These are phyloP conservation scores for Penicillium sp. DNA, from an alignment of 2,329 filamentous ascomycete species.

Conservation along the genomic window DNA sequence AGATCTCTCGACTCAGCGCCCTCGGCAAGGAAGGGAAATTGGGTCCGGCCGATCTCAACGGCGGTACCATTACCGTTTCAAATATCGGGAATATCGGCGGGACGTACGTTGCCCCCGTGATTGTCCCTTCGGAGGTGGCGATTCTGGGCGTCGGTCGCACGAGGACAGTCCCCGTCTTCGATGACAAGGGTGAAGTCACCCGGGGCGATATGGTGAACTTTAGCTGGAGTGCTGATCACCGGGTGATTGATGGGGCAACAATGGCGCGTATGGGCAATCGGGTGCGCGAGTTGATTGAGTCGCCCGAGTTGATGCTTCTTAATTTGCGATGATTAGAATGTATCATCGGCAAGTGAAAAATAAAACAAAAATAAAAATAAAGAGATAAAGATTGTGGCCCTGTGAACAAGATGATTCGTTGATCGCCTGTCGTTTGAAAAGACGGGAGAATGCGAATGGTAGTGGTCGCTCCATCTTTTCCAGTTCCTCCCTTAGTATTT, in stretches of 20 bases:
- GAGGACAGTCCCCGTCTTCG: conserved; percentile 74
- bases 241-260: conserved; percentile 89
- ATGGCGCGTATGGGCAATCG: conserved; percentile 85
- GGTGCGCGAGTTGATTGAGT: conserved; percentile 71
- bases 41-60: conserved; percentile 65
- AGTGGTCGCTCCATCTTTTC: too few species aligned
- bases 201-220: conserved; percentile 79
- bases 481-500: too few species aligned
- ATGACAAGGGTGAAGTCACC: conserved; percentile 53
- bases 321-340: conserved; percentile 57
- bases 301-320: conserved; percentile 80
- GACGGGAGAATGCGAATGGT: too few species aligned
- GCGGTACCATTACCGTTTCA: conserved; percentile 89
- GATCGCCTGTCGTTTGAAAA: too few species aligned
- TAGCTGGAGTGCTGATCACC: conserved; percentile 94
- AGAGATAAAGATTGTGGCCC: too few species aligned
- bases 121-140: conserved; percentile 83
- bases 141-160: conserved; percentile 85
- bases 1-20: conserved; percentile 66
- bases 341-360: neutral
- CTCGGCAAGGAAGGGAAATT: conserved; percentile 72
- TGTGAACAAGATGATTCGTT: too few species aligned
- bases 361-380: neutral
- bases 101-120: conserved; percentile 83
- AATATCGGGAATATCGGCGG: conserved; percentile 96